These are phyloP conservation scores for Fomitopsis serialis DNA, from an alignment of 768 basidiomycete genomes.

Conservation along the genomic window DNA sequence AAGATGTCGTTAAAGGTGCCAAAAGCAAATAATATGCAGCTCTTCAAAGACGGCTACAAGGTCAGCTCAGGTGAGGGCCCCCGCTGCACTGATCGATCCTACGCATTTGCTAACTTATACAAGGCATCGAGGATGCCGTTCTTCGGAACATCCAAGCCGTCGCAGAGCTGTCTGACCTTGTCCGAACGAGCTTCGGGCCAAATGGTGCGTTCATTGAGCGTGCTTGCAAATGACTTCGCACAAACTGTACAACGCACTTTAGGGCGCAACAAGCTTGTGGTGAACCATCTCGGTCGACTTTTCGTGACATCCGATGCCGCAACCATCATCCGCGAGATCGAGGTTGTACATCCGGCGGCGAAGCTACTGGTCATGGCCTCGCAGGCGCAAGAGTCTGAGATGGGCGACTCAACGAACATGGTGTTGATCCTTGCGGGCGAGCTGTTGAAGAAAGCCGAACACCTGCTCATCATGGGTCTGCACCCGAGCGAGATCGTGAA, in stretches of 20 bases:
- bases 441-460: conserved; percentile 88
- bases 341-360: conserved; percentile 97
- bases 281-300: conserved; percentile 92
- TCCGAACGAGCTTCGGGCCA: conserved; percentile 93
- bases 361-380: conserved; percentile 99
- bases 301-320: conserved; percentile 99
- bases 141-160: conserved; percentile 95
- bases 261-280: conserved; percentile 86
- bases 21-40: conserved; percentile 78
- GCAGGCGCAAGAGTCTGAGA: conserved; percentile 95
- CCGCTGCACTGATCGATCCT: background rate
- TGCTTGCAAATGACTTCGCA: background rate
- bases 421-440: conserved; percentile 96
- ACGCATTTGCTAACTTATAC: conserved; percentile 48
- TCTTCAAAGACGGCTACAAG: conserved; percentile 98
- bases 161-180: conserved; percentile 90
- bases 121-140: conserved; percentile 95
- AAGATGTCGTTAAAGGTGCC: conserved; percentile 92
- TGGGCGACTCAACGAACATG: conserved; percentile 96
- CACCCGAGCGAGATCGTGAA: conserved; percentile 95
- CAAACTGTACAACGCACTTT: background rate
- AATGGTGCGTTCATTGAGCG: conserved; percentile 59
- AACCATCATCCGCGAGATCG: conserved; percentile 96
- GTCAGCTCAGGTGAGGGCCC: conserved; percentile 32
- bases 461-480: conserved; percentile 91